Percentiles rank a stretch among this genome's conserved stretches.
These are phyloP conservation scores for Vitis amurensis DNA, from an alignment of 164 flowering plant species.

Conservation along the genomic window DNA sequence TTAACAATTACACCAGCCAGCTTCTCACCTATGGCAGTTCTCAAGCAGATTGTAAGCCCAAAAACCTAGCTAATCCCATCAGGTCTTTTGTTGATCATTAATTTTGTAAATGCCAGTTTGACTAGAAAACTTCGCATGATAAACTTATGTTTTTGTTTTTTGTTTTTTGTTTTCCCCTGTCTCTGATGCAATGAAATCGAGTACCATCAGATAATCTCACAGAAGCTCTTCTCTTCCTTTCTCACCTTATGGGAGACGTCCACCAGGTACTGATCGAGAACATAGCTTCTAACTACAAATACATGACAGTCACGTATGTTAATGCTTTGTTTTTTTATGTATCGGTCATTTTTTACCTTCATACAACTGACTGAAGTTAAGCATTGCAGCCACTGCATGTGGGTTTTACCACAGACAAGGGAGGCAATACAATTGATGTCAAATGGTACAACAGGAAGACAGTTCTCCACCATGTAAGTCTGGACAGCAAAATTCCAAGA, in stretches of 20 bases:
- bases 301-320: too few relatives aligned
- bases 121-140: too few relatives aligned
- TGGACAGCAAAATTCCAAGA: not conserved
- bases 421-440: constrained; percentile 81
- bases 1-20: constrained; percentile 78
- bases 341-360: not conserved
- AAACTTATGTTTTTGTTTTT: not conserved
- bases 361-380: not conserved
- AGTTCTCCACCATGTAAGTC: constrained; percentile 82
- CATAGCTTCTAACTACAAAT: too few relatives aligned
- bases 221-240: constrained; percentile 83
- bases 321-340: not conserved
- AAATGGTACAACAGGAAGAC: constrained; percentile 80
- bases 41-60: constrained; percentile 38
- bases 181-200: not conserved
- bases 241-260: constrained; percentile 83
- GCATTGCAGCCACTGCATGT: constrained; percentile 84
- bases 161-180: not conserved
- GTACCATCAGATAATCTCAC: constrained; percentile 73
- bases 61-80: not conserved
- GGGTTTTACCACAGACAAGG: constrained; percentile 74
- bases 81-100: not conserved
- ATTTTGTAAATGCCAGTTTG: not conserved
- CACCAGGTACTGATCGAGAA: constrained; percentile 56
- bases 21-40: constrained; percentile 54